Evolutionary conservation across 2,329 filamentous ascomycete species (phyloP).

Genomic region (Aspergillus sp.): DNA sequence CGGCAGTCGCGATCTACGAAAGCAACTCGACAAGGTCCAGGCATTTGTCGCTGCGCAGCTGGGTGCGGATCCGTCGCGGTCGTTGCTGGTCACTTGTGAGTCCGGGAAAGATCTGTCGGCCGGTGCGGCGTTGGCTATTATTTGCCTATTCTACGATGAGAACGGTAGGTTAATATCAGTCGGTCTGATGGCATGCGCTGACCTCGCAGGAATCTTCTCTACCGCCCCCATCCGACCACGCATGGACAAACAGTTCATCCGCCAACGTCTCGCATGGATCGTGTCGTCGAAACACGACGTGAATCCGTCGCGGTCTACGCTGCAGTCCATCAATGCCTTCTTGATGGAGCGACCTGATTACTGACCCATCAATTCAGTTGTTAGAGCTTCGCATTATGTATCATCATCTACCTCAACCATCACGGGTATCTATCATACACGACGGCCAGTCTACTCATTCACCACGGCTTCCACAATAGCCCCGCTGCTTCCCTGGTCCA

Average conservation of each 20-base stretch:
- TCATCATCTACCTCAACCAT: slow-evolving; percentile 2
- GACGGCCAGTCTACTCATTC: slow-evolving; percentile 36
- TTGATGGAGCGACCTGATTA: slow-evolving; percentile 59
- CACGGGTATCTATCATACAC: slow-evolving; percentile 7
- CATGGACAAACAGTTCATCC: slow-evolving; percentile 74
- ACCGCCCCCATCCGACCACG: slow-evolving; percentile 21
- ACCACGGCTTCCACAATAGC: slow-evolving; percentile 48
- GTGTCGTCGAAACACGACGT: slow-evolving; percentile 74
- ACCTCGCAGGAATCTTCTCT: slow-evolving; percentile 30
- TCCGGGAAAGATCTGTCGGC: slow-evolving; percentile 78
- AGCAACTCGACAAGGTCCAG: slow-evolving; percentile 63
- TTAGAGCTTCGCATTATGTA: slow-evolving; percentile 3
- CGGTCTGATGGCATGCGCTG: not conserved
- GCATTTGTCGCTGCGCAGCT: slow-evolving; percentile 49
- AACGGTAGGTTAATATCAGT: slow-evolving; percentile 47
- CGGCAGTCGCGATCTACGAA: slow-evolving; percentile 78
- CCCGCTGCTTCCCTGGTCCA: slow-evolving; percentile 50
- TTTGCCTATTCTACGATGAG: slow-evolving; percentile 70
- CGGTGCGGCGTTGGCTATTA: slow-evolving; percentile 70
- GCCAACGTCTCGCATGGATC: slow-evolving; percentile 75
- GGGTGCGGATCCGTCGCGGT: slow-evolving; percentile 24
- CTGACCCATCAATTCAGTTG: slow-evolving; percentile 12
- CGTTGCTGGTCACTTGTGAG: slow-evolving; percentile 65
- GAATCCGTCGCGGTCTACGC: slow-evolving; percentile 78
- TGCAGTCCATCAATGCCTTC: slow-evolving; percentile 90